Conservation (phyloP, 176 grass and related monocot species). For the Eleusine indica region DNA sequence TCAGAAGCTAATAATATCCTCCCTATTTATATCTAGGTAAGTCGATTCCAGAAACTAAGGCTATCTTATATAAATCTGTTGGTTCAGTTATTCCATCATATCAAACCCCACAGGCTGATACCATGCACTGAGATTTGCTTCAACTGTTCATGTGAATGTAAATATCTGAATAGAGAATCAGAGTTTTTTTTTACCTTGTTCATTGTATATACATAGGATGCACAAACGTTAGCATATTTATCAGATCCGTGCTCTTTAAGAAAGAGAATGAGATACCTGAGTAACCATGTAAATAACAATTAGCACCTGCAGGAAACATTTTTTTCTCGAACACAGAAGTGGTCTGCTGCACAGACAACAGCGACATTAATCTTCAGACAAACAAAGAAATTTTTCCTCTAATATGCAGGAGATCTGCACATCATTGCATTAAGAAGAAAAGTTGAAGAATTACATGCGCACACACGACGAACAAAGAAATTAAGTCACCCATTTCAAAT, state of each 20-base stretch:
- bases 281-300: slow-evolving; percentile 46
- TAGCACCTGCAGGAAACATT: slow-evolving; percentile 5
- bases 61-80: neutral
- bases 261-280: slow-evolving; percentile 73
- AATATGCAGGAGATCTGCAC: too few relatives aligned
- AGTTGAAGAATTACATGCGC: too few relatives aligned
- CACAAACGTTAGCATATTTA: slow-evolving; percentile 59
- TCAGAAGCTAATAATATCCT: slow-evolving; percentile 11
- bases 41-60: neutral
- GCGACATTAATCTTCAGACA: neutral
- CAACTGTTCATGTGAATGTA: slow-evolving; percentile 16
- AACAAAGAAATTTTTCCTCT: slow-evolving; percentile 3
- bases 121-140: slow-evolving; percentile 20
- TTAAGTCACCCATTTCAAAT: too few relatives aligned
- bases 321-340: neutral
- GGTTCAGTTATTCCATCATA: neutral
- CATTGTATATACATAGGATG: slow-evolving; percentile 78
- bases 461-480: too few relatives aligned
- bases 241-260: slow-evolving; percentile 82
- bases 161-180: slow-evolving; percentile 14
- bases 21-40: slow-evolving; percentile 12
- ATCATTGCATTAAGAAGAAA: too few relatives aligned
- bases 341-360: slow-evolving; percentile 1
- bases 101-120: slow-evolving; percentile 14
- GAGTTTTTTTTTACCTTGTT: slow-evolving; percentile 61